Base-by-base conservation (phyloP, 768 basidiomycete genomes). In the Boletus reticulatus region DNA sequence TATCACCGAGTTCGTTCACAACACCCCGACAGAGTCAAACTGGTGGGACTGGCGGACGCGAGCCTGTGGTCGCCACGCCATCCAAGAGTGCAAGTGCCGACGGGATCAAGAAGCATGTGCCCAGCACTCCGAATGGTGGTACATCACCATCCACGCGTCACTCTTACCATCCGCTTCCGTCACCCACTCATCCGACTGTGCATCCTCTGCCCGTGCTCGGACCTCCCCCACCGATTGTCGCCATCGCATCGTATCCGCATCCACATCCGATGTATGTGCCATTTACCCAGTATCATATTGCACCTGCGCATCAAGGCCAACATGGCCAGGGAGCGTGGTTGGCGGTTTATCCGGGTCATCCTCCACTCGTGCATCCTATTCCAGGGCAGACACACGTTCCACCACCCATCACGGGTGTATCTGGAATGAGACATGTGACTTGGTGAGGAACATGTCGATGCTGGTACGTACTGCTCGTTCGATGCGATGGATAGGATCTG, bases 341-440 rank as follows among this genome's bases (percentile, higher is more conserved):
- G 37, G 52, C 65, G 4, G 44, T 67, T 4, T 67, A 67, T 47
- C 64, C 63, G 2, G 55, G 37, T 10, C 65, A 24, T 17, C 65
- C 60, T 37, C 50, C 60, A 17, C 59, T 50, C 14, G 31, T 60
- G 20, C 65, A 67, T 44, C 49, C 65, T 11, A 41, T 67, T 19
- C 53, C 62, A 6, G 37, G 17, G 22, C 64, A 34, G 14, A 11
- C 49, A 19, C 59, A 64, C 34, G 37, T 55, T 29, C 11, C 55
- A 10, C 11, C 55, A 6, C 46, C 62, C 11, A 65, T 67, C 20
- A 62, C 65, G n/a, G 63, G 65, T 13, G 42, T 43, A 22, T 57
- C 65, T 7, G 65, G 65, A 29, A 67, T 67, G 65, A 52, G 66
- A 47, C 65, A 67, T 27, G 66, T 55, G 27, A 67, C 52, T 36